A percentile compares a stretch with the other conserved stretches of the same genome.
These are phyloP conservation scores for Diplocarpon mali DNA, from an alignment of 2,329 filamentous ascomycete species.

Conservation along the genomic window DNA sequence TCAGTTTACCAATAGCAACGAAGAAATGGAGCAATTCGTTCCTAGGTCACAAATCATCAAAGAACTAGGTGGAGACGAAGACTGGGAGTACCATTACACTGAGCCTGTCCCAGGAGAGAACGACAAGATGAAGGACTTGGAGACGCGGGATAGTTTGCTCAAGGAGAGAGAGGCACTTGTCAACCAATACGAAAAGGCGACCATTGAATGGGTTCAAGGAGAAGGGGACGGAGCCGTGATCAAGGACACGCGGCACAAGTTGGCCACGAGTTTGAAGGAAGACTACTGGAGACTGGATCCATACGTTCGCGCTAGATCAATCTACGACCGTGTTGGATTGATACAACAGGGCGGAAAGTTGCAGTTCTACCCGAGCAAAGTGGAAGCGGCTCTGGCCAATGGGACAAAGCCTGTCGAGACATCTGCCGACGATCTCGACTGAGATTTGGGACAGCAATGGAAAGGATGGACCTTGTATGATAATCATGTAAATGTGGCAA, in stretches of 20 bases:
- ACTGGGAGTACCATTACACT: slow-evolving; percentile 73
- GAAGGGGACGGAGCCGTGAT: slow-evolving; percentile 30
- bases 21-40: slow-evolving; percentile 72
- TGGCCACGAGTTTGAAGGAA: slow-evolving; percentile 53
- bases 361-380: slow-evolving; percentile 50
- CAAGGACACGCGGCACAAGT: slow-evolving; percentile 44
- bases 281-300: slow-evolving; percentile 90
- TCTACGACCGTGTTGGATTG: slow-evolving; percentile 74
- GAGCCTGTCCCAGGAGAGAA: slow-evolving; percentile 74
- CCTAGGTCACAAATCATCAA: slow-evolving; percentile 58
- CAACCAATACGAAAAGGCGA: slow-evolving; percentile 61
- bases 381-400: slow-evolving; percentile 4
- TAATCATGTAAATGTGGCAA: slow-evolving; percentile 6
- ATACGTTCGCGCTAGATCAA: slow-evolving; percentile 68
- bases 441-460: slow-evolving; percentile 1
- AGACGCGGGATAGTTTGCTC: slow-evolving; percentile 51
- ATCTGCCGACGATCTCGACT: slow-evolving; percentile 24
- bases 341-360: slow-evolving; percentile 56
- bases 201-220: slow-evolving; percentile 61
- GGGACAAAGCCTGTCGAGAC: slow-evolving; percentile 17
- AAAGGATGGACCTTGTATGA: slow-evolving; percentile 5
- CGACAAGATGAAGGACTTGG: slow-evolving; percentile 54
- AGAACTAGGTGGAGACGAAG: slow-evolving; percentile 76
- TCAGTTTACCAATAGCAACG: slow-evolving; percentile 74
- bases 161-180: slow-evolving; percentile 54